Percentiles rank a stretch among this genome's conserved stretches.
Evolutionary conservation across 257 asterid genomes (phyloP).

Genomic region (Penstemon barbatus): DNA sequence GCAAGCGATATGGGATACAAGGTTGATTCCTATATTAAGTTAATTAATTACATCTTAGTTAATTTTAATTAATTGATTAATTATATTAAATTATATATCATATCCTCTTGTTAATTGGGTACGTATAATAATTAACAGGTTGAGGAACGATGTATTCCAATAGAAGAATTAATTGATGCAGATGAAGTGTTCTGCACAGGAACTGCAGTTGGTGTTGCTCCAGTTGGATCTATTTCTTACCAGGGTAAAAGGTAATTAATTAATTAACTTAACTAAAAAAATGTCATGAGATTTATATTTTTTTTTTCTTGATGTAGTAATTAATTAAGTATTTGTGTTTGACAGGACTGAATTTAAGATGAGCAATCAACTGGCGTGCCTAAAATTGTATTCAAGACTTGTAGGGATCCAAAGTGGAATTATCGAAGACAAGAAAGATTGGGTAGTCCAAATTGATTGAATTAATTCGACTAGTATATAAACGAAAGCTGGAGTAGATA

Average conservation of each 20-base stretch:
- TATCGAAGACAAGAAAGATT: conserved; percentile 54
- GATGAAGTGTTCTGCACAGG: conserved; percentile 94
- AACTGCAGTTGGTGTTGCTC: conserved; percentile 89
- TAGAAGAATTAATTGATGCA: conserved; percentile 64
- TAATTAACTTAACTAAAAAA: too few species aligned
- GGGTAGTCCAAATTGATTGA: conserved; percentile 59
- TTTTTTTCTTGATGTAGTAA: not conserved
- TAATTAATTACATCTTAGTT: not conserved
- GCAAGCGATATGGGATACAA: conserved; percentile 58
- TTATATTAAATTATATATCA: not conserved
- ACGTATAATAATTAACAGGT: conserved; percentile 35
- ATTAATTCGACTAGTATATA: too few species aligned
- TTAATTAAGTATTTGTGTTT: not conserved
- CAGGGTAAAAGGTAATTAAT: conserved; percentile 51
- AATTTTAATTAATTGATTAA: not conserved
- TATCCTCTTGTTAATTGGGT: too few species aligned
- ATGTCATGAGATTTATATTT: too few species aligned
- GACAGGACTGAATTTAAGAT: conserved; percentile 60
- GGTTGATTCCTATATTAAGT: conserved; percentile 27
- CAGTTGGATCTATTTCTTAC: conserved; percentile 74
- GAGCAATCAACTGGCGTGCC: conserved; percentile 32
- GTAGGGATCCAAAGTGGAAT: conserved; percentile 57
- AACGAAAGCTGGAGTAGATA: too few species aligned
- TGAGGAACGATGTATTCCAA: conserved; percentile 60
- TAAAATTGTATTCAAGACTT: conserved; percentile 45